These are phyloP conservation scores for Suillus discolor DNA, from an alignment of 768 basidiomycete genomes.

Conservation along the genomic window DNA sequence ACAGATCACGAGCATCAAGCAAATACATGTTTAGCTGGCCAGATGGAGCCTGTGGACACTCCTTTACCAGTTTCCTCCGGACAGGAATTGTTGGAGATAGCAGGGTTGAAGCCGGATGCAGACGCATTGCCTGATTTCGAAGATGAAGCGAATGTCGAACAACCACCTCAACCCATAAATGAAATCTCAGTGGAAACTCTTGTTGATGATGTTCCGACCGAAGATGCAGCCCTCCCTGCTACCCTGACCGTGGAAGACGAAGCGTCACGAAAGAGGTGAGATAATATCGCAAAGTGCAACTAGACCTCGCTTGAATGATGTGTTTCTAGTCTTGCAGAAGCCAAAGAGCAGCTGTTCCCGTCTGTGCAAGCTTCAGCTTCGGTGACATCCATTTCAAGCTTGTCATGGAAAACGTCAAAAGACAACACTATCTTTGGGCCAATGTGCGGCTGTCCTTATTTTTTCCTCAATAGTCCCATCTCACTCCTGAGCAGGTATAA, in stretches of 20 bases:
- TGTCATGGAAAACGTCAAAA: slow-evolving; percentile 26
- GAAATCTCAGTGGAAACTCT: slow-evolving; percentile 16
- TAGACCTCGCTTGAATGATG: slow-evolving; percentile 7
- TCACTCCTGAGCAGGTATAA: slow-evolving; percentile 7
- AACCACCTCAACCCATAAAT: neutral
- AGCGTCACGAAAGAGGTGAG: slow-evolving; percentile 28
- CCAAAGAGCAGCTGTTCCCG: slow-evolving; percentile 53
- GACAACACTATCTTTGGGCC: slow-evolving; percentile 62
- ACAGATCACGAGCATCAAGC: slow-evolving; percentile 12
- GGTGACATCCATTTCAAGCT: slow-evolving; percentile 40
- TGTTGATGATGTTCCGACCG: slow-evolving; percentile 8
- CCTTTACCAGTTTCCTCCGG: slow-evolving; percentile 34
- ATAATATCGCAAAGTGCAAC: neutral
- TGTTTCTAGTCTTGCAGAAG: slow-evolving; percentile 39
- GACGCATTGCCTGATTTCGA: slow-evolving; percentile 59
- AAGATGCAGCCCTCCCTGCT: slow-evolving; percentile 14
- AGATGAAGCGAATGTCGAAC: slow-evolving; percentile 38
- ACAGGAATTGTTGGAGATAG: slow-evolving; percentile 51
- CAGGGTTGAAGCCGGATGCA: slow-evolving; percentile 45
- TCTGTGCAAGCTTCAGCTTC: slow-evolving; percentile 27
- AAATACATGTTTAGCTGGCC: slow-evolving; percentile 6
- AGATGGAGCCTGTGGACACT: neutral
- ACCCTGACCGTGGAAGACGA: slow-evolving; percentile 19
- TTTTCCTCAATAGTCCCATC: neutral
- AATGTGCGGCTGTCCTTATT: slow-evolving; percentile 44